Conservation (phyloP, 2,329 filamentous ascomycete genomes). For the Nakataea oryzae region DNA sequence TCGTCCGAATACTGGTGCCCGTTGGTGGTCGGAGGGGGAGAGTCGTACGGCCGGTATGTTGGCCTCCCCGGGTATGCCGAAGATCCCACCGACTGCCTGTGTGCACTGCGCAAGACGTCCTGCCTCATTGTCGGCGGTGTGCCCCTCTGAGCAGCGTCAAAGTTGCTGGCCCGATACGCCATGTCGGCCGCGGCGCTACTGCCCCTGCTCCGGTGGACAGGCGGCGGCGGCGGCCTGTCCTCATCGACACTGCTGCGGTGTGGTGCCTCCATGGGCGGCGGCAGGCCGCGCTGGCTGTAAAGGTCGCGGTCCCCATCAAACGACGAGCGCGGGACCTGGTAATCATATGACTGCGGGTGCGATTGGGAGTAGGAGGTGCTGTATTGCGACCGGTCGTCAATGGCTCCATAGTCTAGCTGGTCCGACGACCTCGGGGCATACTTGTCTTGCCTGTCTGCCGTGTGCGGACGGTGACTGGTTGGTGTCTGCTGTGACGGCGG, state of each 20-base stretch:
- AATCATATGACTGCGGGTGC: constrained; percentile 14
- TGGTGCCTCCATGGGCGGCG: neutral
- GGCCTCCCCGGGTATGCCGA: constrained; percentile 41
- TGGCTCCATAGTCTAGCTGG: constrained; percentile 23
- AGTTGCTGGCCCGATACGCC: constrained; percentile 23
- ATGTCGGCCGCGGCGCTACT: constrained; percentile 31
- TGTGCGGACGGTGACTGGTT: constrained; percentile 11
- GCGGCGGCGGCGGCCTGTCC: constrained; percentile 43
- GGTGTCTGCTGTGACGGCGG: constrained; percentile 6
- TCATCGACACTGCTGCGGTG: constrained; percentile 20
- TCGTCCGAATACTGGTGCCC: constrained; percentile 16
- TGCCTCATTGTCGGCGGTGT: constrained; percentile 41
- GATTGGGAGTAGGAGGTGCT: neutral
- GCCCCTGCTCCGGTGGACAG: constrained; percentile 40
- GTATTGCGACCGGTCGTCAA: constrained; percentile 1
- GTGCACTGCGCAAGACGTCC: constrained; percentile 45
- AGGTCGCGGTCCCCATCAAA: constrained; percentile 16
- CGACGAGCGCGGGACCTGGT: constrained; percentile 24
- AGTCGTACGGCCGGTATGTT: constrained; percentile 40
- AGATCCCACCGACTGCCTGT: constrained; percentile 36
- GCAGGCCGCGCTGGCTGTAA: neutral
- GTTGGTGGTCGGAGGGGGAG: constrained; percentile 26
- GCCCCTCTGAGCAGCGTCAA: constrained; percentile 30
- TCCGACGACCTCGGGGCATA: constrained; percentile 22
- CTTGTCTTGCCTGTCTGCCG: constrained; percentile 24